Percentiles rank a stretch among this genome's conserved stretches.
Conservation (phyloP, 352 stramenopile genomes). For the Globisporangium nodosum region DNA sequence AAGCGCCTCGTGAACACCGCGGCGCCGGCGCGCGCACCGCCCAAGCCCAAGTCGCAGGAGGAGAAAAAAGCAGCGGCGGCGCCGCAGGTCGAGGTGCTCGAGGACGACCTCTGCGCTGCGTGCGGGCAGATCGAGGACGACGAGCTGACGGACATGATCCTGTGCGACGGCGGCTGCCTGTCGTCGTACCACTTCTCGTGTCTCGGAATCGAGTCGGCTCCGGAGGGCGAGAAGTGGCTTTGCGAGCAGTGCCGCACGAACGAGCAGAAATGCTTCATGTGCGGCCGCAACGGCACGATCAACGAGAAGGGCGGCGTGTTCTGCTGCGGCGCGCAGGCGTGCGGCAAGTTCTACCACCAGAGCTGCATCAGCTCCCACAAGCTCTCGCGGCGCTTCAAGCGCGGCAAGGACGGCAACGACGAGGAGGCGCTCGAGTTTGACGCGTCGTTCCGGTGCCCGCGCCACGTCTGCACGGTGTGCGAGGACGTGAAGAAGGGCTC, state of each 20-base stretch:
- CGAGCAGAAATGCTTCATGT: slow-evolving; percentile 87
- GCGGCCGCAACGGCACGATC: slow-evolving; percentile 84
- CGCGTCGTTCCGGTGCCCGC: slow-evolving; percentile 85
- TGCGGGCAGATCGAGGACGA: slow-evolving; percentile 85
- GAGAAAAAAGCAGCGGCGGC: slow-evolving; percentile 18
- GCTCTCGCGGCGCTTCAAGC: slow-evolving; percentile 47
- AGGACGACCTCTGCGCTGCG: slow-evolving; percentile 71
- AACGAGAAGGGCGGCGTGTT: slow-evolving; percentile 82
- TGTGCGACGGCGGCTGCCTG: slow-evolving; percentile 91
- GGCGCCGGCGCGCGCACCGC: slow-evolving; percentile 18
- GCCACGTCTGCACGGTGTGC: slow-evolving; percentile 77
- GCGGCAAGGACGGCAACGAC: slow-evolving; percentile 14
- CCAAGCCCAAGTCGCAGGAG: neutral
- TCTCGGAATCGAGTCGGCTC: slow-evolving; percentile 66
- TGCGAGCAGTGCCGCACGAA: slow-evolving; percentile 89
- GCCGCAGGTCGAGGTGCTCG: slow-evolving; percentile 27
- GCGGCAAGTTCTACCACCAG: slow-evolving; percentile 86
- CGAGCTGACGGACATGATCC: slow-evolving; percentile 74
- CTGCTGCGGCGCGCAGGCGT: slow-evolving; percentile 51
- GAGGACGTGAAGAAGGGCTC: slow-evolving; percentile 67
- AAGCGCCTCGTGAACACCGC: slow-evolving; percentile 44
- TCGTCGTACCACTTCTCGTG: slow-evolving; percentile 92
- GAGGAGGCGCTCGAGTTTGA: slow-evolving; percentile 61
- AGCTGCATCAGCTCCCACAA: slow-evolving; percentile 61
- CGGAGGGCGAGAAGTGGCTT: slow-evolving; percentile 79